A percentile compares a stretch with the other conserved stretches of the same genome.
These are phyloP conservation scores for Kodamaea sagamina DNA, from an alignment of 805 yeast genomes.

Conservation along the genomic window DNA sequence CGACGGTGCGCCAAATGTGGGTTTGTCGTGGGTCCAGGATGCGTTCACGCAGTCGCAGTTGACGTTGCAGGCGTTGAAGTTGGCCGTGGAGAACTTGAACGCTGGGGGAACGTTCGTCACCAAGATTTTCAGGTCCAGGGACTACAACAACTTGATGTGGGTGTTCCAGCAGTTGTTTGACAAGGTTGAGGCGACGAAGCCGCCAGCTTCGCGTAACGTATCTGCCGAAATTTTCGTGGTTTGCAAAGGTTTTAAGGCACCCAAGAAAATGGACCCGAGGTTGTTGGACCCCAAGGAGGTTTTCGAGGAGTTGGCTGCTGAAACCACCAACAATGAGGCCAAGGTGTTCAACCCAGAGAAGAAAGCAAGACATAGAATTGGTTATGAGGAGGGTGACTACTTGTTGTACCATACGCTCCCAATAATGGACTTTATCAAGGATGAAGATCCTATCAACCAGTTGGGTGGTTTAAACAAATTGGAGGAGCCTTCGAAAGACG, in stretches of 20 bases:
- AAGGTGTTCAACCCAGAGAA: slow-evolving; percentile 94
- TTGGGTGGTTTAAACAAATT: slow-evolving; percentile 75
- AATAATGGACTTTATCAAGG: slow-evolving; percentile 76
- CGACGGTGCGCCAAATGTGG: slow-evolving; percentile 99
- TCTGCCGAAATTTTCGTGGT: slow-evolving; percentile 99
- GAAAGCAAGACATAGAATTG: slow-evolving; percentile 87
- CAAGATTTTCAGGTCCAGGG: slow-evolving; percentile 97
- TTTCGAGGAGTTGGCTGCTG: slow-evolving; percentile 80
- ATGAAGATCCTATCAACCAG: slow-evolving; percentile 79
- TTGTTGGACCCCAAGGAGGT: slow-evolving; percentile 89
- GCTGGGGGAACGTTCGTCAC: slow-evolving; percentile 96
- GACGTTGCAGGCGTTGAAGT: slow-evolving; percentile 86
- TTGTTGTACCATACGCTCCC: slow-evolving; percentile 67
- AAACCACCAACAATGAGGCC: slow-evolving; percentile 76
- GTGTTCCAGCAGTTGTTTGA: slow-evolving; percentile 94
- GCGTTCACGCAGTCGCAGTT: slow-evolving; percentile 97
- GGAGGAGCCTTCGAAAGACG: slow-evolving; percentile 52
- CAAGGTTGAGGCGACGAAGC: slow-evolving; percentile 97
- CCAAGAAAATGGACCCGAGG: slow-evolving; percentile 91
- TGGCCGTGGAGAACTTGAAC: slow-evolving; percentile 89
- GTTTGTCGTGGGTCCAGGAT: slow-evolving; percentile 99
- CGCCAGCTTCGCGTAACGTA: slow-evolving; percentile 98
- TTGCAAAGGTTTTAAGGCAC: slow-evolving; percentile 94
- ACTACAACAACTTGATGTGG: slow-evolving; percentile 96
- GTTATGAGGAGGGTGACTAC: slow-evolving; percentile 95